Conservation (phyloP, 805 yeast genomes). For the Clavispora vitiphila region DNA sequence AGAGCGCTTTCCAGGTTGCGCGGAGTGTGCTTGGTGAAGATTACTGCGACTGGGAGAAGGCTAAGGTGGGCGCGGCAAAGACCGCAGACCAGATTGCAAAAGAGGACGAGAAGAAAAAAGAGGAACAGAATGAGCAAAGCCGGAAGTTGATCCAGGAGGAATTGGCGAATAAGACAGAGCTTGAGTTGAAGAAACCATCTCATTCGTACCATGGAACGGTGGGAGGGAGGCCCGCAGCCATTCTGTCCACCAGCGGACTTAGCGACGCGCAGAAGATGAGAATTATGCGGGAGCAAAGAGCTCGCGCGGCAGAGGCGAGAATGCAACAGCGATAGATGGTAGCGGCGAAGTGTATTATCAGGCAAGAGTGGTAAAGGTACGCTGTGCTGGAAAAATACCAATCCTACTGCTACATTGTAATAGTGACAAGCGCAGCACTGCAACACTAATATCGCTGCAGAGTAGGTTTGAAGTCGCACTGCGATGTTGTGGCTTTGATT, state of each 20-base stretch:
- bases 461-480: no score
- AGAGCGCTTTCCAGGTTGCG: constrained; percentile 60
- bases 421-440: no score
- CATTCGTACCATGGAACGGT: constrained; percentile 30
- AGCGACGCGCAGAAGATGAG: constrained; percentile 69
- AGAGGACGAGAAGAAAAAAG: constrained; percentile 29
- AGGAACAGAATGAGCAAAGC: constrained; percentile 33
- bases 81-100: constrained; percentile 53
- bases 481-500: no score
- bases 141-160: constrained; percentile 40
- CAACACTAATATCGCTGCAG: no score
- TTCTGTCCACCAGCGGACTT: constrained; percentile 52
- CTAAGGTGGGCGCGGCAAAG: constrained; percentile 59
- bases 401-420: no score
- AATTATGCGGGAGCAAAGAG: constrained; percentile 89
- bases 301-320: constrained; percentile 94
- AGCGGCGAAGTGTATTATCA: background rate
- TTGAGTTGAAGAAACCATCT: constrained; percentile 30
- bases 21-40: constrained; percentile 66
- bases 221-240: constrained; percentile 16
- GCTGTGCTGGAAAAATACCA: no score
- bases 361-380: background rate
- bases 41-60: constrained; percentile 62
- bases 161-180: constrained; percentile 35
- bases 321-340: constrained; percentile 21